phyloP scores from a whole-genome alignment of 2,329 filamentous ascomycete genomes.

The Knufia fluminis region DNA sequence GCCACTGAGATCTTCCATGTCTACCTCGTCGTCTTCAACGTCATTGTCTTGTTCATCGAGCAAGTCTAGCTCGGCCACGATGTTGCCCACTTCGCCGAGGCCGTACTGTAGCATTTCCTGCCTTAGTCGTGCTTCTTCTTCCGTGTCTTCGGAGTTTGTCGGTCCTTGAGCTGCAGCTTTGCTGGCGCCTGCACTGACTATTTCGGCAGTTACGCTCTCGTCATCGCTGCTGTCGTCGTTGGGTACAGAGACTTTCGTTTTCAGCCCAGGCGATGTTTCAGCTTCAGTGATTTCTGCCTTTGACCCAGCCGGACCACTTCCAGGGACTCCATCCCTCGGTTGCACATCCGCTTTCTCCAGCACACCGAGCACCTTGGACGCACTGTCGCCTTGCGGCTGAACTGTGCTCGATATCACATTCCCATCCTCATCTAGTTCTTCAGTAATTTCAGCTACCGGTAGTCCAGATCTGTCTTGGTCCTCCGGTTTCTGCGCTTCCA shows the following conservation, averaged over 20 bases:
- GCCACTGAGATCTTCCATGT: conserved; percentile 19
- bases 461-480: conserved; percentile 58
- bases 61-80: conserved; percentile 84
- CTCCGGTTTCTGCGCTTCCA: conserved; percentile 52
- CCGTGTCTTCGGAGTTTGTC: conserved; percentile 50
- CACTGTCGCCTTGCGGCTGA: conserved; percentile 57
- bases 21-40: background rate
- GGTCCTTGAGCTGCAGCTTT: conserved; percentile 1
- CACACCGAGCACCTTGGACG: conserved; percentile 60
- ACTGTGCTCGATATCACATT: conserved; percentile 65
- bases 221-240: background rate
- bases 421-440: conserved; percentile 83
- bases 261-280: background rate
- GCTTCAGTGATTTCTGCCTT: background rate
- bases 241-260: background rate
- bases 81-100: conserved; percentile 75
- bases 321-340: background rate
- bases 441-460: conserved; percentile 81
- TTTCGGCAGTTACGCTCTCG: background rate
- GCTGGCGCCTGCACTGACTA: background rate
- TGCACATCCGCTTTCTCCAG: conserved; percentile 5
- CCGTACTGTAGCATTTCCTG: conserved; percentile 87
- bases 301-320: background rate
- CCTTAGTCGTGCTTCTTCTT: conserved; percentile 70
- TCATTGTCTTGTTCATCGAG: conserved; percentile 48